Base-by-base conservation (phyloP, 805 yeast species). In the Novakomyces olei region DNA sequence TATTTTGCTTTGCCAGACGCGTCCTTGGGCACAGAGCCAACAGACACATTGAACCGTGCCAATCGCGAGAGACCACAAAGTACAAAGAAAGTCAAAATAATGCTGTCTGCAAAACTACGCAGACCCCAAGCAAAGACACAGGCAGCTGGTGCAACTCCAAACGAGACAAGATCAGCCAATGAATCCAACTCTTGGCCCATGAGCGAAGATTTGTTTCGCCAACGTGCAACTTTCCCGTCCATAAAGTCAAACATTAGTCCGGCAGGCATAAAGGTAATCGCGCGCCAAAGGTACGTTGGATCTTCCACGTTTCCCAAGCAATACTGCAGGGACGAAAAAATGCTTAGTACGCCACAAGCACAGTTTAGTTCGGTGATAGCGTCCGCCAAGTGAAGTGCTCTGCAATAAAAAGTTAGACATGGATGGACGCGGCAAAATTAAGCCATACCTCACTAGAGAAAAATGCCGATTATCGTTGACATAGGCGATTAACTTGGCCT, bases 131-230 rank as follows among this genome's bases (percentile, higher is more conserved):
- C 70, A 51, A 81, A 88, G 3, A 92, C 98, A 51, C 79, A 72
- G 10, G 80, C 63, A 3, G 94, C 92, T 2, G 98, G 98, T 2
- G 92, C 83, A 22, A 85, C 93, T 39, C 95, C 92, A 51, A 88
- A 88, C 8, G 93, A 78, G 24, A 85, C 67, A 46, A 88, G 67
- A 55, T 88, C 98, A 15, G 98, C 98, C 44, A 88, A 64, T 1
- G 95, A 83, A 50, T 88, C 98, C 46, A 88, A 67, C 57, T 88
- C 98, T 55, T 88, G 96, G 38, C 98, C 98, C 77, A 88, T 78
- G 35, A 88, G 63, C 8, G 91, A 74, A 2, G 92, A 68, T 57
- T 83, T 80, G 51, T 81, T 76, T 56, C 94, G 69, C 57, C 88
- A 65, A 48, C 98, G 67, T 3, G 98, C 98, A 5, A 85, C 98